These are phyloP conservation scores for Zygosaccharomyces lentus DNA, from an alignment of 805 yeast species.

Conservation along the genomic window DNA sequence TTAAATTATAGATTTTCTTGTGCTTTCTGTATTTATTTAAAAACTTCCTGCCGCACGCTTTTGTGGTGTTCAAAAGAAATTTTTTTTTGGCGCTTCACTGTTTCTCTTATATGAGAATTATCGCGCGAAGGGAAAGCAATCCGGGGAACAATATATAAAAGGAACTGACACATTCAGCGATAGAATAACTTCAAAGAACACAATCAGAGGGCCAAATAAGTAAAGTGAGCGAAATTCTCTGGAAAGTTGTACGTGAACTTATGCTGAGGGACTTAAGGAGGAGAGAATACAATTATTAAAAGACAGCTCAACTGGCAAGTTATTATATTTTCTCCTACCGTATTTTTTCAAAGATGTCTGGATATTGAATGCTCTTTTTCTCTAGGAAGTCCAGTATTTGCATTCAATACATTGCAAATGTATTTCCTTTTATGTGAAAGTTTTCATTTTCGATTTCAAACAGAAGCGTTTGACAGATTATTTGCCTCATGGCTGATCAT, in stretches of 20 bases:
- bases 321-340: background rate
- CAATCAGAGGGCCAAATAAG: background rate
- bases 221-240: background rate
- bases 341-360: background rate
- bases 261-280: background rate
- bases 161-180: background rate
- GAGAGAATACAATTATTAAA: background rate
- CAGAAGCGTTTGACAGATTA: background rate
- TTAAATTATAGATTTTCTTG: background rate
- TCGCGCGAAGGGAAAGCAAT: background rate
- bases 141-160: constrained; percentile 1
- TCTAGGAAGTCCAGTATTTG: background rate
- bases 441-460: background rate
- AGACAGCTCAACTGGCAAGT: background rate
- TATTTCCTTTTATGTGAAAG: background rate
- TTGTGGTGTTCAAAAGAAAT: background rate
- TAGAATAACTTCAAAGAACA: background rate
- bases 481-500: constrained; percentile 1
- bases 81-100: background rate
- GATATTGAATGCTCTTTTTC: background rate
- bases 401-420: background rate
- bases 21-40: background rate
- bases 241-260: background rate
- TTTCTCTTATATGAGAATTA: background rate
- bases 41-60: background rate